These are phyloP conservation scores for Didymella sp. DNA, from an alignment of 2,329 filamentous ascomycete species.

Conservation along the genomic window DNA sequence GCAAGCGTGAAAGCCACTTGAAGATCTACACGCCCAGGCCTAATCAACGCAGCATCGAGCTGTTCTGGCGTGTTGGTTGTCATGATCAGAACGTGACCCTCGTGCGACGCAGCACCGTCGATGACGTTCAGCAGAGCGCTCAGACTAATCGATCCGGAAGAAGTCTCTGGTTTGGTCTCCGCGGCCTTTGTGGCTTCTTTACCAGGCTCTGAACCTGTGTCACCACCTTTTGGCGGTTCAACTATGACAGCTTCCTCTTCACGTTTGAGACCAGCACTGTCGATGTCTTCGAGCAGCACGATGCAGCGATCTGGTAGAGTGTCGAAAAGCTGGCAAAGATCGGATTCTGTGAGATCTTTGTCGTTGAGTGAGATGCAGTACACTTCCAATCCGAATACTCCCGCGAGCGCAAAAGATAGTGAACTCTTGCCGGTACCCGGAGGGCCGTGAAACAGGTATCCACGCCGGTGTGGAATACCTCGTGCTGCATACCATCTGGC, in stretches of 20 bases:
- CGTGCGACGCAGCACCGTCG: slow-evolving; percentile 80
- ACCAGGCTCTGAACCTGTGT: background rate
- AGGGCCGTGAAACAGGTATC: slow-evolving; percentile 82
- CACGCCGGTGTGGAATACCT: slow-evolving; percentile 84
- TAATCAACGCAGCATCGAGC: slow-evolving; percentile 75
- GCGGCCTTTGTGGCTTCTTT: background rate
- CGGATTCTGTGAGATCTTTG: slow-evolving; percentile 74
- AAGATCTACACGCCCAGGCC: slow-evolving; percentile 74
- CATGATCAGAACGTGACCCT: slow-evolving; percentile 81
- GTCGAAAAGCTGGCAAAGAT: slow-evolving; percentile 58
- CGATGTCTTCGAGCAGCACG: slow-evolving; percentile 57
- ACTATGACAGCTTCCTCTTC: slow-evolving; percentile 21
- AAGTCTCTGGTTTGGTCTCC: background rate
- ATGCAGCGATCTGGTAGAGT: slow-evolving; percentile 54
- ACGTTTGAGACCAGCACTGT: slow-evolving; percentile 54
- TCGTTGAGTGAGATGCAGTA: slow-evolving; percentile 63
- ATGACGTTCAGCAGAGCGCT: slow-evolving; percentile 83
- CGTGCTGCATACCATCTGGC: slow-evolving; percentile 81
- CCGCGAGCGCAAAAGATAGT: slow-evolving; percentile 51
- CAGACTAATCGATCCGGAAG: slow-evolving; percentile 65
- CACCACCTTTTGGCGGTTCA: background rate
- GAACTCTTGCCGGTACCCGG: slow-evolving; percentile 79
- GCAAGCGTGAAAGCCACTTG: slow-evolving; percentile 66
- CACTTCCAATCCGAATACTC: slow-evolving; percentile 56
- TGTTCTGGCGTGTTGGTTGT: slow-evolving; percentile 79